Evolutionary conservation across 2,329 filamentous ascomycete genomes (phyloP).

Genomic region (Macrophomina phaseolina): DNA sequence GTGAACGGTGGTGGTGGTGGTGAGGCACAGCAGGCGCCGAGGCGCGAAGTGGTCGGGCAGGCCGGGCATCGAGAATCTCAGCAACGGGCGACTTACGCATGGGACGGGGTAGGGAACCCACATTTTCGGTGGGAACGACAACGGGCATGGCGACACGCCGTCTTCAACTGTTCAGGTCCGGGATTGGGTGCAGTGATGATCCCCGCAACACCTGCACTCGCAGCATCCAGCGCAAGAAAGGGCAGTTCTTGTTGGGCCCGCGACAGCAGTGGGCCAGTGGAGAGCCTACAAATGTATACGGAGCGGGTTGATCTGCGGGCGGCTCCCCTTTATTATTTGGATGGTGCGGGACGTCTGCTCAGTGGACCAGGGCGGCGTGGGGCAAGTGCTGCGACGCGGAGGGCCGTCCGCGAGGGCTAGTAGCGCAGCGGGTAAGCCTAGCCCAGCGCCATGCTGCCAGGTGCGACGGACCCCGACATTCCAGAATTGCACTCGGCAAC

Average conservation of each 20-base stretch:
- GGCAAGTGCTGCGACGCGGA: slow-evolving; percentile 22
- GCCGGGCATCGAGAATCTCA: slow-evolving; percentile 3
- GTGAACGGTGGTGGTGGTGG: background rate
- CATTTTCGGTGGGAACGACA: slow-evolving; percentile 25
- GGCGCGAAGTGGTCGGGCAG: background rate
- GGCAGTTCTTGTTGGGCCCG: slow-evolving; percentile 19
- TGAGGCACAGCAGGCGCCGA: slow-evolving; percentile 9
- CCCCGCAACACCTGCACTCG: slow-evolving; percentile 18
- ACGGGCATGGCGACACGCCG: slow-evolving; percentile 9
- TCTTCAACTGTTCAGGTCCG: background rate
- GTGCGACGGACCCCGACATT: slow-evolving; percentile 14
- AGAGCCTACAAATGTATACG: slow-evolving; percentile 26
- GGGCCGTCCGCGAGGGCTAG: slow-evolving; percentile 15
- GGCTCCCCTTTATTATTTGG: slow-evolving; percentile 23
- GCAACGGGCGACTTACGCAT: slow-evolving; percentile 26
- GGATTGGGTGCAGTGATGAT: slow-evolving; percentile 20
- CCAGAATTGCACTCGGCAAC: slow-evolving; percentile 7
- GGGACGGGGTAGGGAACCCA: slow-evolving; percentile 27
- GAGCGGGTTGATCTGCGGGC: slow-evolving; percentile 17
- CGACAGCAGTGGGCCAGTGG: slow-evolving; percentile 25
- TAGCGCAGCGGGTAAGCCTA: slow-evolving; percentile 17
- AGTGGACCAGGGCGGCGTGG: slow-evolving; percentile 20
- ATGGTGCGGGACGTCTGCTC: slow-evolving; percentile 18
- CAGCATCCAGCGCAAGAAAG: slow-evolving; percentile 4
- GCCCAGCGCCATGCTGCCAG: slow-evolving; percentile 23